Evolutionary conservation across 345 rosid species (phyloP).

Genomic region (Trapa incisa): DNA sequence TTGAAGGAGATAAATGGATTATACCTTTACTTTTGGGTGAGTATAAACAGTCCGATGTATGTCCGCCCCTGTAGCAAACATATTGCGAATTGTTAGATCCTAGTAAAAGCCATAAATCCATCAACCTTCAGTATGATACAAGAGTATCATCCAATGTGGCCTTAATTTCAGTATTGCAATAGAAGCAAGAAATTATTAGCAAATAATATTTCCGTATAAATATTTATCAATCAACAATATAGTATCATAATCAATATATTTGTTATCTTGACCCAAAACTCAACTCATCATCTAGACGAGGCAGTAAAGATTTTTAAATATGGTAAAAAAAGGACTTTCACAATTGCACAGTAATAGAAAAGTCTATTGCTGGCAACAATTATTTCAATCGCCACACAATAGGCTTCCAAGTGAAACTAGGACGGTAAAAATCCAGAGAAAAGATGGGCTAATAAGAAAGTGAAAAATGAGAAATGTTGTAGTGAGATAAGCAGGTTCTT

Average conservation of each 20-base stretch:
- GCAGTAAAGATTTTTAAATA: no score
- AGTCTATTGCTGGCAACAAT: conserved; percentile 59
- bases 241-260: no score
- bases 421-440: no score
- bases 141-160: not conserved
- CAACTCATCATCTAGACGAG: no score
- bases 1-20: conserved; percentile 1
- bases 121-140: conserved; percentile 42
- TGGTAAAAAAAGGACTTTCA: not conserved
- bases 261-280: no score
- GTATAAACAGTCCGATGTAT: conserved; percentile 79
- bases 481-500: not conserved
- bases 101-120: conserved; percentile 31
- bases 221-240: no score
- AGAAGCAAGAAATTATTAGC: not conserved
- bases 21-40: conserved; percentile 93
- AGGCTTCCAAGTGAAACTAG: not conserved
- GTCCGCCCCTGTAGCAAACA: conserved; percentile 88
- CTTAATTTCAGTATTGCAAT: not conserved
- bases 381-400: no score
- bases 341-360: not conserved
- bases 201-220: conserved; percentile 17
- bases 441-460: not conserved
- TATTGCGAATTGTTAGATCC: conserved; percentile 77
- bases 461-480: not conserved